phyloP scores from a whole-genome alignment of 2,329 filamentous ascomycete genomes.

The Rhynchosporium agropyri region DNA sequence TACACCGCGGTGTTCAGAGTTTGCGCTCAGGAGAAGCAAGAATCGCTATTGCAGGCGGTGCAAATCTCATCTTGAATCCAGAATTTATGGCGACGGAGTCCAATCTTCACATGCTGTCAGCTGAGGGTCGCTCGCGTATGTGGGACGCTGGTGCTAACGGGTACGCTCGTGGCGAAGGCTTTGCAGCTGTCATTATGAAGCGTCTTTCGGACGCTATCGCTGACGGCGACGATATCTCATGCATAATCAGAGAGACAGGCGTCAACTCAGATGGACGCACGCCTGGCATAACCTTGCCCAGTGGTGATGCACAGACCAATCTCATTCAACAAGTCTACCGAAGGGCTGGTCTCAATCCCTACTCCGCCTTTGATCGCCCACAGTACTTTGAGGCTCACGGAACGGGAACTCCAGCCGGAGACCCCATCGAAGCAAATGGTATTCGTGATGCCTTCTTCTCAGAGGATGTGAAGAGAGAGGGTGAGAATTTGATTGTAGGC shows the following conservation, averaged over 20 bases:
- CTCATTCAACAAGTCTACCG: constrained; percentile 50
- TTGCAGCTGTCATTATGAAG: constrained; percentile 61
- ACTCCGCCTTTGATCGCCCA: constrained; percentile 18
- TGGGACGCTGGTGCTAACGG: constrained; percentile 33
- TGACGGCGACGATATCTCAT: constrained; percentile 60
- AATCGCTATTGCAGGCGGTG: constrained; percentile 32
- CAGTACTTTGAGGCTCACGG: constrained; percentile 33
- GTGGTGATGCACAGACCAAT: constrained; percentile 40
- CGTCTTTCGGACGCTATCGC: constrained; percentile 52
- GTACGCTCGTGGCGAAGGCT: constrained; percentile 51
- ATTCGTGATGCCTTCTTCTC: constrained; percentile 23
- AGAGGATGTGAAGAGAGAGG: constrained; percentile 16
- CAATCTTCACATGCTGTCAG: constrained; percentile 46
- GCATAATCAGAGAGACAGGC: constrained; percentile 50
- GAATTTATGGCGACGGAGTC: constrained; percentile 40
- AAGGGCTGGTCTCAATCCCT: constrained; percentile 46
- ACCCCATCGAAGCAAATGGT: constrained; percentile 29
- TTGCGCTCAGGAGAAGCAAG: constrained; percentile 25
- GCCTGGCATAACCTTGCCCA: constrained; percentile 58
- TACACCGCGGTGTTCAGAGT: constrained; percentile 39
- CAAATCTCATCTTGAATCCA: constrained; percentile 31
- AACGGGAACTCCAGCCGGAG: constrained; percentile 35
- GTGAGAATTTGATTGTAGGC: constrained; percentile 26
- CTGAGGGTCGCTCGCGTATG: constrained; percentile 46
- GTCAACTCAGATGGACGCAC: constrained; percentile 55